These are phyloP conservation scores for Nepenthes alata DNA, from an alignment of 179 eudicot genomes.

Conservation along the genomic window DNA sequence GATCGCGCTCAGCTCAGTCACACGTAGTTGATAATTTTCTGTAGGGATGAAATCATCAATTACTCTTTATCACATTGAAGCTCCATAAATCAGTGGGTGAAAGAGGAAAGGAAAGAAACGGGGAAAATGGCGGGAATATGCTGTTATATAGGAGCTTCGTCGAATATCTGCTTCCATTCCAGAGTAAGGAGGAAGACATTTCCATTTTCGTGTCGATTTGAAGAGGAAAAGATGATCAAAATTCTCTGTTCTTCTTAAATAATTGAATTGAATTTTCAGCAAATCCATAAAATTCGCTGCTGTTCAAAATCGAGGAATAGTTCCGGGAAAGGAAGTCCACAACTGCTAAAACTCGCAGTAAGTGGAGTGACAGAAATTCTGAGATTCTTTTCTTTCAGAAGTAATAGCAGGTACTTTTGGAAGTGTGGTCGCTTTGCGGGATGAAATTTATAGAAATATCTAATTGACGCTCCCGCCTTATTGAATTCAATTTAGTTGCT, in stretches of 20 bases:
- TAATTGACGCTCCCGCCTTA: neutral
- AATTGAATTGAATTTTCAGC: constrained; percentile 9
- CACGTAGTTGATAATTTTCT: too few species aligned
- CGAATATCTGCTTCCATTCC: constrained; percentile 5
- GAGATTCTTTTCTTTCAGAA: constrained; percentile 26
- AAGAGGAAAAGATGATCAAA: too few species aligned
- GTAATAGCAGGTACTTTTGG: constrained; percentile 10
- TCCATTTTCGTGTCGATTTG: too few species aligned
- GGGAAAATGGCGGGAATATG: constrained; percentile 32
- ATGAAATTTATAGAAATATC: neutral
- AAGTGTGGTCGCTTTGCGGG: neutral
- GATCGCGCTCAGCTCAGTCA: too few species aligned
- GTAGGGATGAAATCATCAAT: too few species aligned
- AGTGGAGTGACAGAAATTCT: constrained; percentile 43
- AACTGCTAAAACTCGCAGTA: constrained; percentile 37
- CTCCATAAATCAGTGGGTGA: neutral
- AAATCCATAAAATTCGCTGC: constrained; percentile 15
- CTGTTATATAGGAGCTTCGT: constrained; percentile 12
- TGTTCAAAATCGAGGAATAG: constrained; percentile 19
- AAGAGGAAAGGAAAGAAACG: neutral
- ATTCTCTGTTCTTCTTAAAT: neutral
- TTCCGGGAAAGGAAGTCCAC: constrained; percentile 28
- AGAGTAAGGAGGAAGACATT: constrained; percentile 3
- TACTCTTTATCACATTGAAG: too few species aligned
- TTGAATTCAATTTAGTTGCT: neutral